Percentiles rank a stretch among this genome's conserved stretches.
phyloP scores from a whole-genome alignment of 441 rosid genomes.

The Macaranga tanarius region DNA sequence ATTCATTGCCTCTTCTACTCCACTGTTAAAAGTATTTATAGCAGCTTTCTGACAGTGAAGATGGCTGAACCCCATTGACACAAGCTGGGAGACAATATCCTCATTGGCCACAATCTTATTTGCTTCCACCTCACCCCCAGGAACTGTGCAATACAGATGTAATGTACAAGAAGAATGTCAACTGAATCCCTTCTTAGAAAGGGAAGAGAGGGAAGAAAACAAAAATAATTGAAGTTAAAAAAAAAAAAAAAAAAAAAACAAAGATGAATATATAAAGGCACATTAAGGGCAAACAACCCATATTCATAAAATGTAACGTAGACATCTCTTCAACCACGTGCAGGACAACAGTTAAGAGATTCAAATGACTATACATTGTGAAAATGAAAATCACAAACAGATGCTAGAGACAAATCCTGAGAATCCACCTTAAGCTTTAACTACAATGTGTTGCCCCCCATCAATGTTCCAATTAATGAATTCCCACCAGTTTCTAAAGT shows the following conservation, averaged over 20 bases:
- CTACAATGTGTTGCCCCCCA: background rate
- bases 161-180: background rate
- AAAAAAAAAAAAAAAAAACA: background rate
- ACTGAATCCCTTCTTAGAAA: background rate
- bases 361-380: background rate
- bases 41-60: slow-evolving; percentile 97
- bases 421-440: background rate
- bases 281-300: background rate
- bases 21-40: slow-evolving; percentile 73
- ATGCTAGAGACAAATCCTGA: background rate
- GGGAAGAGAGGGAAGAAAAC: background rate
- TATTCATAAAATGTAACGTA: background rate
- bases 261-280: background rate
- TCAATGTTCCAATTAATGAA: background rate
- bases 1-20: slow-evolving; percentile 95
- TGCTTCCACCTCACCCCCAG: slow-evolving; percentile 50
- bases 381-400: background rate
- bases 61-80: slow-evolving; percentile 83
- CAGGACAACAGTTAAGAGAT: background rate
- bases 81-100: slow-evolving; percentile 84
- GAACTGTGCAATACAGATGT: slow-evolving; percentile 34
- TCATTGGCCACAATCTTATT: slow-evolving; percentile 62
- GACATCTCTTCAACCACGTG: background rate
- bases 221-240: background rate
- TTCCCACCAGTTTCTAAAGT: background rate